These are phyloP conservation scores for Apiospora arundinis DNA, from an alignment of 2,329 filamentous ascomycete species.

Conservation along the genomic window DNA sequence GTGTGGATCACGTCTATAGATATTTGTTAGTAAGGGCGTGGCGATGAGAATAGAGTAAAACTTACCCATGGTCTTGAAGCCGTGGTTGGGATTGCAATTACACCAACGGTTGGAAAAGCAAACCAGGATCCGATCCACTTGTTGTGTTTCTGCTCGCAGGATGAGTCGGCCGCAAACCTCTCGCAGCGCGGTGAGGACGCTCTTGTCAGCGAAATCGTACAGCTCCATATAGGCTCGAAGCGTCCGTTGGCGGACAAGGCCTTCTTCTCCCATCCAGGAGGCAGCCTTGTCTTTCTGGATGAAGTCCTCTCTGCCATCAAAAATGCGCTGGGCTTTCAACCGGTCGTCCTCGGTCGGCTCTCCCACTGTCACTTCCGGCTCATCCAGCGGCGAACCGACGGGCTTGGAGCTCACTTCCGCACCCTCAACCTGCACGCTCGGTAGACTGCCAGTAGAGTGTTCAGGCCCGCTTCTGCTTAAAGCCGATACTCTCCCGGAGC, in stretches of 20 bases:
- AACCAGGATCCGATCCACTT: conserved; percentile 92
- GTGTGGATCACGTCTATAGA: conserved; percentile 87
- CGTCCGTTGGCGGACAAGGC: conserved; percentile 62
- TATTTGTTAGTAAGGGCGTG: conserved; percentile 38
- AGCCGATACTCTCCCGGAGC: conserved; percentile 44
- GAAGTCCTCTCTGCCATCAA: conserved; percentile 82
- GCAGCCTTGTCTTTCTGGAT: conserved; percentile 81
- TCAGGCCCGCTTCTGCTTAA: conserved; percentile 50
- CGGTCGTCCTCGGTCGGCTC: conserved; percentile 72
- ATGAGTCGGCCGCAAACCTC: conserved; percentile 82
- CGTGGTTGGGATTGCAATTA: conserved; percentile 88
- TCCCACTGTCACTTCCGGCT: conserved; percentile 63
- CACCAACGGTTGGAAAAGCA: conserved; percentile 92
- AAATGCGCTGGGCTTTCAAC: conserved; percentile 82
- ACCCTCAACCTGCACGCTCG: conserved; percentile 56
- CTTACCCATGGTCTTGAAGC: conserved; percentile 87
- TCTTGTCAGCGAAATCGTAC: conserved; percentile 84
- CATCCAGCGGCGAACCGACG: conserved; percentile 55
- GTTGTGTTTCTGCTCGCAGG: conserved; percentile 91
- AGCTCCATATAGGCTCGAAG: conserved; percentile 86
- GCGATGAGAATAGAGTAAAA: conserved; percentile 22
- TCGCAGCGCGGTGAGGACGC: conserved; percentile 79
- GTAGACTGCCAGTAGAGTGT: conserved; percentile 54
- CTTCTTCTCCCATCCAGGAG: conserved; percentile 85
- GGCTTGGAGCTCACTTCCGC: conserved; percentile 48